Percentiles rank a stretch among this genome's conserved stretches.
phyloP scores from a whole-genome alignment of 2,329 filamentous ascomycete genomes.

The Phaeoacremonium minimum region DNA sequence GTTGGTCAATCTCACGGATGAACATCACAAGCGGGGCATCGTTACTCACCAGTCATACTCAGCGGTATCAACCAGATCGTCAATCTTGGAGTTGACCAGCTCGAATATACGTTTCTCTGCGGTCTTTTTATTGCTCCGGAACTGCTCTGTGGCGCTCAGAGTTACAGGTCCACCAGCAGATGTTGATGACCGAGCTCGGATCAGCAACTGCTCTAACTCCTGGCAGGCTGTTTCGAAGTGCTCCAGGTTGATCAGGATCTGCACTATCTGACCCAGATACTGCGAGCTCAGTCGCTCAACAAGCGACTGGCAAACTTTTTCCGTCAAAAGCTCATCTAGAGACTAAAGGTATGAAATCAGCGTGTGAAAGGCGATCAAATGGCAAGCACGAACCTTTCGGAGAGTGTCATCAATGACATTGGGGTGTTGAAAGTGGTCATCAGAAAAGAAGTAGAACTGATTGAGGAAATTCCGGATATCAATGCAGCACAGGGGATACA shows the following conservation, averaged over 20 bases:
- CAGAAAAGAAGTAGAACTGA: conserved; percentile 96
- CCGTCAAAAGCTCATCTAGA: conserved; percentile 88
- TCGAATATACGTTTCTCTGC: conserved; percentile 98
- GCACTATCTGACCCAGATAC: conserved; percentile 95
- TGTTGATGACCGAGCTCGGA: conserved; percentile 76
- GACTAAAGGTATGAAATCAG: conserved; percentile 50
- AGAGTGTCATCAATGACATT: conserved; percentile 88
- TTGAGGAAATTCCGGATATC: conserved; percentile 97
- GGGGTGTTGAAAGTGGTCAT: conserved; percentile 91
- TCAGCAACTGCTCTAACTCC: conserved; percentile 82
- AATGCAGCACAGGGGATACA: conserved; percentile 98
- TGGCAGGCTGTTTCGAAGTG: conserved; percentile 93
- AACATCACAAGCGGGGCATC: background rate
- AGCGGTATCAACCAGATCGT: conserved; percentile 92
- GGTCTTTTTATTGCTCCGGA: conserved; percentile 86
- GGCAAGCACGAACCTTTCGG: conserved; percentile 53
- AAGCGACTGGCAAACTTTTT: conserved; percentile 86
- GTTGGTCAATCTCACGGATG: conserved; percentile 11
- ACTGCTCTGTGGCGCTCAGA: conserved; percentile 79
- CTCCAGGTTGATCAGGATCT: conserved; percentile 95
- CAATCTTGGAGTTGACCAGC: conserved; percentile 96
- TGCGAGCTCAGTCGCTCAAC: conserved; percentile 86
- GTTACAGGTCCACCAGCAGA: conserved; percentile 77
- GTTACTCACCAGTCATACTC: conserved; percentile 81
- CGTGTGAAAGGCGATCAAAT: background rate